Base-by-base conservation (phyloP, 139 green algal species). In the Coccomyxa sp. region DNA sequence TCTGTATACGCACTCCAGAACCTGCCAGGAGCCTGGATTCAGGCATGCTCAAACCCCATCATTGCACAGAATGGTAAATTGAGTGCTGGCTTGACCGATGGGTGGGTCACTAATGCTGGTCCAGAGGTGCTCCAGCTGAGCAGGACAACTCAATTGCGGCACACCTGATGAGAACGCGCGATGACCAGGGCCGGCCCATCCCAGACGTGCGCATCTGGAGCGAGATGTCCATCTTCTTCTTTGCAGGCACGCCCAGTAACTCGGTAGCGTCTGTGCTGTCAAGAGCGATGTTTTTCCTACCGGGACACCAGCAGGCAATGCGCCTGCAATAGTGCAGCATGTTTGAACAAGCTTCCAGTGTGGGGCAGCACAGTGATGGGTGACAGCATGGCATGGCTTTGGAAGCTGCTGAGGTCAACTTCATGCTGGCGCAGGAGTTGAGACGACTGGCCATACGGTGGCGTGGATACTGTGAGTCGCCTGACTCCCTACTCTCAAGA, bases 381-480 rank as follows among this genome's bases (percentile, higher is more conserved):
- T n/a, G n/a, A n/a, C n/a, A n/a, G n/a, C n/a, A n/a, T n/a, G n/a
- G n/a, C n/a, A n/a, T n/a, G n/a, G 7, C 38, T 51, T 51, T 51
- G 38, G 38, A 51, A 7, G 38, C 38, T 51, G 38, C 38, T 51
- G 38, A 51, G 7, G 38, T 51, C 38, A 51, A 11, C 38, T 51
- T 51, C 38, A 51, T 51, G 38, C 38, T 77, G 71, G 23, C 14
- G 77, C 77, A 45, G 77, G 77, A 28, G 13, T 68, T 16, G 77
- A 81, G 4, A 81, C 77, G 21, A 81, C 45, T 23, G 77, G 45
- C 14, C 76, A 80, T 16, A 80, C 76, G 30, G 25, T 80, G 76
- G 76, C 30, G 76, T 80, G 28, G 30, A 80, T 51, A 16, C 76
- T 80, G 76, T 80, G 7, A 10, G 76, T 51, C 9, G 23, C 21